phyloP scores from a whole-genome alignment of 2,329 filamentous ascomycete genomes.

The Fusarium paranaense region DNA sequence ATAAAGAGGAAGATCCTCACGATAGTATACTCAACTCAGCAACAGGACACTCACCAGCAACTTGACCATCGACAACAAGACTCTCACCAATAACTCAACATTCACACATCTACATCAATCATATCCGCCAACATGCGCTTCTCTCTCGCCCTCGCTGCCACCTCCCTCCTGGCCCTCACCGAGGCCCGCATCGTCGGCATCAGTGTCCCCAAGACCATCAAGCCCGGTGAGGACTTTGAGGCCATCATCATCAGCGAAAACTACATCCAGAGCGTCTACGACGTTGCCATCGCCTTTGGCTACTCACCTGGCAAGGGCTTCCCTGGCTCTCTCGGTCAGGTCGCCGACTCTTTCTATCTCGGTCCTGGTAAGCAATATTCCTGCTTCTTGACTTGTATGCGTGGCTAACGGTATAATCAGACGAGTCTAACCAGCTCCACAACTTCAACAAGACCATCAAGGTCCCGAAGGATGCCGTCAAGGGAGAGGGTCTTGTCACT shows the following conservation, averaged over 20 bases:
- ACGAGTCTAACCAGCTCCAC: conserved; percentile 34
- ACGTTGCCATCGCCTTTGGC: conserved; percentile 60
- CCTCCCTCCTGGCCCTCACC: conserved; percentile 44
- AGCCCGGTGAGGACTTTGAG: conserved; percentile 52
- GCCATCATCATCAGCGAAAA: conserved; percentile 53
- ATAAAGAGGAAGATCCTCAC: conserved; percentile 7
- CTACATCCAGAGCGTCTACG: conserved; percentile 59
- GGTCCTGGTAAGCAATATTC: conserved; percentile 46
- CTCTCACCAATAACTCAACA: too few species aligned
- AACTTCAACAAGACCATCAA: conserved; percentile 45
- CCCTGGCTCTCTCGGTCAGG: conserved; percentile 45
- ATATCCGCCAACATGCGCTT: conserved; percentile 37
- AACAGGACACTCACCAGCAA: background rate
- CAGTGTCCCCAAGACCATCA: conserved; percentile 54
- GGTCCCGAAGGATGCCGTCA: conserved; percentile 32
- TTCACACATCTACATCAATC: too few species aligned
- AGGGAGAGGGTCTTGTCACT: conserved; percentile 42
- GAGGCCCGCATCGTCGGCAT: conserved; percentile 58
- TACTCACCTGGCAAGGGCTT: conserved; percentile 42
- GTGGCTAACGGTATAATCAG: conserved; percentile 12
- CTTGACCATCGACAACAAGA: background rate
- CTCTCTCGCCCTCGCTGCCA: conserved; percentile 40
- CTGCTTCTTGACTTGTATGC: background rate
- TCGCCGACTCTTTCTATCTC: conserved; percentile 49
- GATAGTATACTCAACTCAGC: background rate